phyloP scores from a whole-genome alignment of 2,329 filamentous ascomycete genomes.

The Septoria linicola region DNA sequence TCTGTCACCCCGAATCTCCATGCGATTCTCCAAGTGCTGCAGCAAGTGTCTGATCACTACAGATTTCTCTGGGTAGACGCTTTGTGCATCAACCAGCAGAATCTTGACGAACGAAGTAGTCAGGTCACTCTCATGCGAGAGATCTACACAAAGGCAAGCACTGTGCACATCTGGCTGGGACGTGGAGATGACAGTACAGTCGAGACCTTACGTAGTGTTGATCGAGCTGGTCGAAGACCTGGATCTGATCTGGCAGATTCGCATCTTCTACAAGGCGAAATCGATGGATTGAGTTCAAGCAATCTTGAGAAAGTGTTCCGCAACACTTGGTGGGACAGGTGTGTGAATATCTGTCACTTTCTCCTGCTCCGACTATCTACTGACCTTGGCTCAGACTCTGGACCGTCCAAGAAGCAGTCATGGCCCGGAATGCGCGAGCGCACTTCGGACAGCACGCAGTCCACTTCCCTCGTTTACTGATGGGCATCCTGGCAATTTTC shows the following conservation, averaged over 20 bases:
- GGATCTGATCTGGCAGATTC: background rate
- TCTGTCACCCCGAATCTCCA: background rate
- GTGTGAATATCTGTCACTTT: background rate
- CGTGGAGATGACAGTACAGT: background rate
- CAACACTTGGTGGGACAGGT: conserved; percentile 1
- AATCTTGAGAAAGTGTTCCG: background rate
- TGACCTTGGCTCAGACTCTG: too few species aligned
- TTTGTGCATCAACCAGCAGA: conserved; percentile 24
- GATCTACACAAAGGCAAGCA: conserved; percentile 15
- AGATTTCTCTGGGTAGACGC: conserved; percentile 21
- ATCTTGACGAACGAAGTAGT: conserved; percentile 18
- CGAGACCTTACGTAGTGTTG: background rate
- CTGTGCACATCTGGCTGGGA: conserved; percentile 8
- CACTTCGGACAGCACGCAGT: too few species aligned
- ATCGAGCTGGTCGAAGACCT: conserved; percentile 1
- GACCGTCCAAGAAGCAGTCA: too few species aligned
- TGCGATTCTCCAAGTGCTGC: background rate
- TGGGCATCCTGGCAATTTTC: too few species aligned
- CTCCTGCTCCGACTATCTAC: background rate
- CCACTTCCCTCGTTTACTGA: too few species aligned
- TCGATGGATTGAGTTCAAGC: background rate
- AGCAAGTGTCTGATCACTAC: background rate
- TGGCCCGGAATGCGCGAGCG: too few species aligned
- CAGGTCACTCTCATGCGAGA: conserved; percentile 23
- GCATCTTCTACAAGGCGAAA: background rate